A percentile compares a stretch with the other conserved stretches of the same genome.
Conservation (phyloP, 2,329 filamentous ascomycete genomes). For the Cladosporium austrohemisphaericum region DNA sequence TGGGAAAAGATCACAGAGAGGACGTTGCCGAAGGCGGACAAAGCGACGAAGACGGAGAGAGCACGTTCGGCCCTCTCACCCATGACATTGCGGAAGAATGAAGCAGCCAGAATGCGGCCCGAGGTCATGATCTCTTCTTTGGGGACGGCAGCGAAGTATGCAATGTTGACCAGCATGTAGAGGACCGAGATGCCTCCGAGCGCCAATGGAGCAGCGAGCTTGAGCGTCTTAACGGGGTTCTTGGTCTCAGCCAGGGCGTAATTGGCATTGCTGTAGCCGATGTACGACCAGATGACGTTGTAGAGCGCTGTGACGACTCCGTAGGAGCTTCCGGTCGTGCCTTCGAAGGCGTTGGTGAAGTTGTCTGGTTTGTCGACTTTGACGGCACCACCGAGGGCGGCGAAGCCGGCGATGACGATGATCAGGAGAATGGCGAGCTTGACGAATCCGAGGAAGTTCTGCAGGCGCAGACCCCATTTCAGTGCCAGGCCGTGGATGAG, state of each 20-base stretch:
- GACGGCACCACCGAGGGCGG: constrained; percentile 58
- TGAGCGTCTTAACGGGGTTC: constrained; percentile 62
- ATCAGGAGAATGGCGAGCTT: constrained; percentile 64
- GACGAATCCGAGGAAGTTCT: constrained; percentile 62
- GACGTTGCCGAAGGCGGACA: constrained; percentile 66
- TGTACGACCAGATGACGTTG: constrained; percentile 69
- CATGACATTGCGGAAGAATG: constrained; percentile 57
- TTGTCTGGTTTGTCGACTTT: constrained; percentile 60
- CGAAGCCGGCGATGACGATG: constrained; percentile 60
- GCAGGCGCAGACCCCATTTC: constrained; percentile 64
- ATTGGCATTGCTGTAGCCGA: constrained; percentile 67
- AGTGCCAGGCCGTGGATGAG: constrained; percentile 61
- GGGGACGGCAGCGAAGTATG: constrained; percentile 62
- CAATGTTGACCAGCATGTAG: constrained; percentile 64
- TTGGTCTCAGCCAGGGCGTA: constrained; percentile 63
- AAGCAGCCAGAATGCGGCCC: constrained; percentile 53
- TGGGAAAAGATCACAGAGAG: constrained; percentile 66
- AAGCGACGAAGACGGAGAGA: constrained; percentile 62
- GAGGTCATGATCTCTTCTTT: constrained; percentile 53
- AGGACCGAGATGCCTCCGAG: constrained; percentile 56
- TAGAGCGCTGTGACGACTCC: constrained; percentile 66
- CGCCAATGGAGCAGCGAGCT: constrained; percentile 61
- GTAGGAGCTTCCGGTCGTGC: constrained; percentile 63
- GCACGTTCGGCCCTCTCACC: constrained; percentile 53
- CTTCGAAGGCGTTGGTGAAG: constrained; percentile 61